Base-by-base conservation (phyloP, 306 rosid genomes). In the Pyrus communis region DNA sequence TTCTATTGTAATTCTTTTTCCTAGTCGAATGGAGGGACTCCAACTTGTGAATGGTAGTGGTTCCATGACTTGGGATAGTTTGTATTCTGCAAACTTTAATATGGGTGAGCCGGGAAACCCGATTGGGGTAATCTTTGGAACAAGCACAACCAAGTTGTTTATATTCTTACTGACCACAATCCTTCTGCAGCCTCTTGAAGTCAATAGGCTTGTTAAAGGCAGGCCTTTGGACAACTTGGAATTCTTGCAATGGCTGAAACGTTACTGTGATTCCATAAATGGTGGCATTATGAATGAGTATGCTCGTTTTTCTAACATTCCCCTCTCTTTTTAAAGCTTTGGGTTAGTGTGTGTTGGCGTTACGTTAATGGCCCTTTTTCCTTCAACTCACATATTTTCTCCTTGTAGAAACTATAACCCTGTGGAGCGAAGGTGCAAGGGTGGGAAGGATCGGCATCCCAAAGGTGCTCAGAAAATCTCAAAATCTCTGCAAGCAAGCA, bases 191-290 rank as follows among this genome's bases (percentile, higher is more conserved):
- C 97, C 86, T 87, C 81, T 95, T 79, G 98, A 95, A 88, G 97
- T 95, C 79, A 85, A 88, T 85, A 89, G 97, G 88, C 98, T 95
- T 81, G 98, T 95, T 70, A 95, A 95, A 81, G 96, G 98, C 75
- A 86, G 98, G 67, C 95, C 98, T 38, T 79, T 95, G 87, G 98
- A 95, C 84, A 95, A 95, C 87, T 84, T 95, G 90, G 98, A 95
- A 81, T 90, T 95, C 84, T 85, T 95, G 67, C 98, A 95, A 81
- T 95, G 98, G 98, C 85, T 95, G 88, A 95, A 95, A 79, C 98
- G 91, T 71, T 92, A 90, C 86, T 95, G 97, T 61, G 97, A 90
- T 86, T 92, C 98, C 30, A 76, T 92, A 77, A 95, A 95, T 74
- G 97, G 98, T 64, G 98, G 96, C 91, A 90, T 95, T 60, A 91